A percentile compares a stretch with the other conserved stretches of the same genome.
Evolutionary conservation across 495 filamentous ascomycete species (phyloP).

Genomic region (Podospora pseudoanserina): DNA sequence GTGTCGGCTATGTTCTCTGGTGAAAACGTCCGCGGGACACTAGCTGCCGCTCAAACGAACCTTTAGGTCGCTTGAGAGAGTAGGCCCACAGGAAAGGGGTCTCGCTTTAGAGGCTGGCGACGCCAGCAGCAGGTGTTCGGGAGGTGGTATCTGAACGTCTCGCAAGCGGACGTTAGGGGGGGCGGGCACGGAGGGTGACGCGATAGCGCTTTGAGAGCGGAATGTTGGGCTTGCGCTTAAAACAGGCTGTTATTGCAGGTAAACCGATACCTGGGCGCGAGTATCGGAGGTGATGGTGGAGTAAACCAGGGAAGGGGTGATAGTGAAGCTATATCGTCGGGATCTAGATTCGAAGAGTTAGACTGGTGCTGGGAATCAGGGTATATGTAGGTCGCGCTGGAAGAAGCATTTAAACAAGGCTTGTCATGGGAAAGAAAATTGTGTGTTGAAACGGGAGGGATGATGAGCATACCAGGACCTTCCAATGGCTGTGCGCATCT

Average conservation of each 20-base stretch:
- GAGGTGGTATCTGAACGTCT: slow-evolving; percentile 49
- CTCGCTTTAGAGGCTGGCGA: slow-evolving; percentile 46
- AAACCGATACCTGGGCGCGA: slow-evolving; percentile 78
- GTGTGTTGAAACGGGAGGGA: background rate
- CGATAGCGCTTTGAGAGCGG: slow-evolving; percentile 75
- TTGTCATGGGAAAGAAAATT: too few relatives aligned
- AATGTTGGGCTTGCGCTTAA: slow-evolving; percentile 70
- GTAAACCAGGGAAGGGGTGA: slow-evolving; percentile 15
- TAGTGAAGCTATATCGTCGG: slow-evolving; percentile 4
- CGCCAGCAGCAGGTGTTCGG: slow-evolving; percentile 52
- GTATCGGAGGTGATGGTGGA: slow-evolving; percentile 59
- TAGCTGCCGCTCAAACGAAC: slow-evolving; percentile 86
- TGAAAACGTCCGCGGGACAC: slow-evolving; percentile 55
- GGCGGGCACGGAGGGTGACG: slow-evolving; percentile 75
- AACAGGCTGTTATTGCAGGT: slow-evolving; percentile 64
- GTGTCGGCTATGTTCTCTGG: slow-evolving; percentile 23
- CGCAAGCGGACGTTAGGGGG: slow-evolving; percentile 73
- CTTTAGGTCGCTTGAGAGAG: slow-evolving; percentile 85
- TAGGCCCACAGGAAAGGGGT: slow-evolving; percentile 78
- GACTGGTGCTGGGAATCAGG: background rate
- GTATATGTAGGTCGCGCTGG: background rate
- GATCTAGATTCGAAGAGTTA: background rate
- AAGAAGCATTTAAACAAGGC: too few relatives aligned
- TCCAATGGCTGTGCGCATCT: background rate
- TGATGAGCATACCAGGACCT: background rate